phyloP scores from a whole-genome alignment of 148 eudicot genomes.

The Vaccinium myrtillus region DNA sequence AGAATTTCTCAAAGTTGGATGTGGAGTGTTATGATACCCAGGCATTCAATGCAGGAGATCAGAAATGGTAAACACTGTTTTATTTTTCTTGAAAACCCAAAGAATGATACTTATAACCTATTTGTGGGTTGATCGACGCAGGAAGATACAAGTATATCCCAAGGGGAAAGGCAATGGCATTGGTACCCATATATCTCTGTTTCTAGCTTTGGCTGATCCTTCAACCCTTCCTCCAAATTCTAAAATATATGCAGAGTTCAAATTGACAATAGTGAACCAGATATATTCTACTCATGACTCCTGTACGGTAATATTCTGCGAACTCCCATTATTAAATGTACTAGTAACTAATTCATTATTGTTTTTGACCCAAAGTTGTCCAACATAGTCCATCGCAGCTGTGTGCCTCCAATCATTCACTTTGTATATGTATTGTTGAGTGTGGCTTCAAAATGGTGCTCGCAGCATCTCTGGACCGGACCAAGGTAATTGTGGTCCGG shows the following conservation, averaged over 20 bases:
- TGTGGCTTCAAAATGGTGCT: too few relatives aligned
- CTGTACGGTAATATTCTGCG: background rate
- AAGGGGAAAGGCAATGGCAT: background rate
- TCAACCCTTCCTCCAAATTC: background rate
- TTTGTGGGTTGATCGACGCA: background rate
- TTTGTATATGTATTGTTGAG: too few relatives aligned
- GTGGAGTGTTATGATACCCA: background rate
- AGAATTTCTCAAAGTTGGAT: slow-evolving; percentile 9
- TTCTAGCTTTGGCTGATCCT: slow-evolving; percentile 5
- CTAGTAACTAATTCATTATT: background rate
- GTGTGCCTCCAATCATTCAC: background rate
- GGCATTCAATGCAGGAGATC: slow-evolving; percentile 2
- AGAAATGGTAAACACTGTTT: background rate
- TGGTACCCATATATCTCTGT: slow-evolving; percentile 13
- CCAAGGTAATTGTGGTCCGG: too few relatives aligned
- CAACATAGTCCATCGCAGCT: background rate
- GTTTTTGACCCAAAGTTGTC: background rate
- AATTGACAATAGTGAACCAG: background rate
- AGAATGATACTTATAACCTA: background rate
- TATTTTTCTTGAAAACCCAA: background rate
- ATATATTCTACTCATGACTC: too few relatives aligned
- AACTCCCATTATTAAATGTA: background rate
- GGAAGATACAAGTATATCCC: slow-evolving; percentile 14
- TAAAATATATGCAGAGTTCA: background rate
- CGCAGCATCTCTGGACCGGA: too few relatives aligned